phyloP scores from a whole-genome alignment of 345 rosid genomes.

The Hibiscus tridactylites region DNA sequence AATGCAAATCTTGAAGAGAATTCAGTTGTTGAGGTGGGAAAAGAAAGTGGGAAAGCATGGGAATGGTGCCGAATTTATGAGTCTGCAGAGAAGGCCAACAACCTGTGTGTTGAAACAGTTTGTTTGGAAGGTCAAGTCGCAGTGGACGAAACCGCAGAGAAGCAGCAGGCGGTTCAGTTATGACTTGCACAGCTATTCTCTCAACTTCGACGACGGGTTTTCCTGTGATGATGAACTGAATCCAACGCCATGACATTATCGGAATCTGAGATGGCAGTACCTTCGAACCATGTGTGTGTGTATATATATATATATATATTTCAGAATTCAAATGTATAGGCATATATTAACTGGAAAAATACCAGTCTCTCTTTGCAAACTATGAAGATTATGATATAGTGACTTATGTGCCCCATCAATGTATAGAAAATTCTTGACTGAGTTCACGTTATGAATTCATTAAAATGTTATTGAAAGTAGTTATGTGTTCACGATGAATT shows the following conservation, averaged over 20 bases:
- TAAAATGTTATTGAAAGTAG: too few relatives aligned
- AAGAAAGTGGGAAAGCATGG: slow-evolving; percentile 18
- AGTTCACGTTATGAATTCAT: too few relatives aligned
- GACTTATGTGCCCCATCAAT: too few relatives aligned
- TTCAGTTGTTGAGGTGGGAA: slow-evolving; percentile 11
- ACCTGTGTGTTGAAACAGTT: slow-evolving; percentile 17
- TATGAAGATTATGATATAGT: neutral
- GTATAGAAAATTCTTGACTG: too few relatives aligned
- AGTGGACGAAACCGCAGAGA: slow-evolving; percentile 17
- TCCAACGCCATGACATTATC: too few relatives aligned
- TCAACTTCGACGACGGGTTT: slow-evolving; percentile 35
- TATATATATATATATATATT: neutral
- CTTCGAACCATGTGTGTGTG: neutral
- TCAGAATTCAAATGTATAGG: neutral
- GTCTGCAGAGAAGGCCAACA: neutral
- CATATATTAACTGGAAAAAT: neutral
- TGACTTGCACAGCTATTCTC: slow-evolving; percentile 33
- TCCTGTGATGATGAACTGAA: slow-evolving; percentile 2
- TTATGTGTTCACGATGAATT: too few relatives aligned
- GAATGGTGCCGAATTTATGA: neutral
- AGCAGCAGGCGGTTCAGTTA: slow-evolving; percentile 29
- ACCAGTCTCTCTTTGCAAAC: neutral
- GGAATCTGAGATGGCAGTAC: neutral
- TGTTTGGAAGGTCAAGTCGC: slow-evolving; percentile 30
- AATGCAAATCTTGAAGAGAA: slow-evolving; percentile 27